Evolutionary conservation across 129 eudicot genomes (phyloP).

Genomic region (Tagetes patula): DNA sequence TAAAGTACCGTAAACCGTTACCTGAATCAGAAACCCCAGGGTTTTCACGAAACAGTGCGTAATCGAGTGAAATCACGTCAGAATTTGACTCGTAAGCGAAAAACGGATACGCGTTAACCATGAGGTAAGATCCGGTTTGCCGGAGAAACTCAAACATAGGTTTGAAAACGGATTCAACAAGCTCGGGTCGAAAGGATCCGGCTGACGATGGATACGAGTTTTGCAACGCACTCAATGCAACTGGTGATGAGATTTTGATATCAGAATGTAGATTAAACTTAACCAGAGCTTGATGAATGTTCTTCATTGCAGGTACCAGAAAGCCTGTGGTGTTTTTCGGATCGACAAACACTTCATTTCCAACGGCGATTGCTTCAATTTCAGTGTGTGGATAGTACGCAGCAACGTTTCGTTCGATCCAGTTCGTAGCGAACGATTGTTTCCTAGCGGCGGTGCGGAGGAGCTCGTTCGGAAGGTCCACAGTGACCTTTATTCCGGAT

Average conservation of each 20-base stretch:
- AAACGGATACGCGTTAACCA: constrained; percentile 89
- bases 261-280: constrained; percentile 44
- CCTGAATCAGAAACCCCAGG: constrained; percentile 80
- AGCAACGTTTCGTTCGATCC: constrained; percentile 63
- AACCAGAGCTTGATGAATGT: constrained; percentile 57
- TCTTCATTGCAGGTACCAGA: constrained; percentile 78
- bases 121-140: constrained; percentile 64
- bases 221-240: constrained; percentile 65
- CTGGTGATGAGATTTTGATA: constrained; percentile 75
- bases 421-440: constrained; percentile 54
- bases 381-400: constrained; percentile 64
- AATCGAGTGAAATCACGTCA: constrained; percentile 75
- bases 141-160: constrained; percentile 72
- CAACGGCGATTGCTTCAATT: constrained; percentile 88
- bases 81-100: constrained; percentile 78
- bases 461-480: constrained; percentile 82
- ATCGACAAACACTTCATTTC: constrained; percentile 90
- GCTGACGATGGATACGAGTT: constrained; percentile 77
- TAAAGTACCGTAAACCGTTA: constrained; percentile 67
- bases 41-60: constrained; percentile 76
- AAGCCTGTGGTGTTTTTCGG: constrained; percentile 58
- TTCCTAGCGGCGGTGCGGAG: constrained; percentile 62
- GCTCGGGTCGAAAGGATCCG: constrained; percentile 72
- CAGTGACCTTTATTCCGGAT: constrained; percentile 59
- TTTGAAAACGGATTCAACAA: constrained; percentile 57